phyloP scores from a whole-genome alignment of 345 rosid species.

The rapeseed (Brassica napus) region DNA sequence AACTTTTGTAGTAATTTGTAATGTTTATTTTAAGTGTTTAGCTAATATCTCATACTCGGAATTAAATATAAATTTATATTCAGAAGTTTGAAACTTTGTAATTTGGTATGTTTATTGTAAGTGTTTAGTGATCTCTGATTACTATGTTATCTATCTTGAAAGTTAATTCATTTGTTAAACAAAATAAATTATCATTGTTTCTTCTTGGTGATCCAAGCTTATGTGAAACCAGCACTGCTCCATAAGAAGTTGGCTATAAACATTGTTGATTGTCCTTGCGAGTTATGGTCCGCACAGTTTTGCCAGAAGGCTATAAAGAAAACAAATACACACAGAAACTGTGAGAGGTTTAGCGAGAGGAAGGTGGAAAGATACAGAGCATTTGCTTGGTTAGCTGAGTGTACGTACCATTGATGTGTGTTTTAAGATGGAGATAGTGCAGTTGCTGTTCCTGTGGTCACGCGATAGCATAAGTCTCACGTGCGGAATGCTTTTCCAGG shows the following conservation, averaged over 20 bases:
- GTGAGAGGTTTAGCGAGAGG: neutral
- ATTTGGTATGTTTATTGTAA: too few relatives aligned
- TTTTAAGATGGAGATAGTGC: slow-evolving; percentile 54
- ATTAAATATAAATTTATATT: too few relatives aligned
- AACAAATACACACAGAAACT: neutral
- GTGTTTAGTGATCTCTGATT: too few relatives aligned
- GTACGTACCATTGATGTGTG: slow-evolving; percentile 61
- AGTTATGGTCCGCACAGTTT: slow-evolving; percentile 15
- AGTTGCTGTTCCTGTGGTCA: slow-evolving; percentile 41
- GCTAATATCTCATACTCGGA: too few relatives aligned
- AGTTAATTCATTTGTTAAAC: neutral
- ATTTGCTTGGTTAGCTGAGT: slow-evolving; percentile 3
- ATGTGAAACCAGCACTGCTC: neutral
- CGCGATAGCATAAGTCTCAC: slow-evolving; percentile 63
- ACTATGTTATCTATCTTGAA: too few relatives aligned
- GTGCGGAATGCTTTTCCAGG: slow-evolving; percentile 85
- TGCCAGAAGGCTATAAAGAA: slow-evolving; percentile 29
- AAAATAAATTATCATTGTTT: neutral
- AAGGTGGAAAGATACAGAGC: neutral
- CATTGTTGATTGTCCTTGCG: slow-evolving; percentile 1
- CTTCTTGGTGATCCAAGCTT: slow-evolving; percentile 1
- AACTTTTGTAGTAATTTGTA: too few relatives aligned
- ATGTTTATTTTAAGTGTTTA: too few relatives aligned
- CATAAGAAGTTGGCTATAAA: neutral
- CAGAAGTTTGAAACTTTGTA: too few relatives aligned